Evolutionary conservation across 768 basidiomycete species (phyloP), one percentile per base, ranked within the genome.

Genomic region (Pleurotus eryngii): DNA sequence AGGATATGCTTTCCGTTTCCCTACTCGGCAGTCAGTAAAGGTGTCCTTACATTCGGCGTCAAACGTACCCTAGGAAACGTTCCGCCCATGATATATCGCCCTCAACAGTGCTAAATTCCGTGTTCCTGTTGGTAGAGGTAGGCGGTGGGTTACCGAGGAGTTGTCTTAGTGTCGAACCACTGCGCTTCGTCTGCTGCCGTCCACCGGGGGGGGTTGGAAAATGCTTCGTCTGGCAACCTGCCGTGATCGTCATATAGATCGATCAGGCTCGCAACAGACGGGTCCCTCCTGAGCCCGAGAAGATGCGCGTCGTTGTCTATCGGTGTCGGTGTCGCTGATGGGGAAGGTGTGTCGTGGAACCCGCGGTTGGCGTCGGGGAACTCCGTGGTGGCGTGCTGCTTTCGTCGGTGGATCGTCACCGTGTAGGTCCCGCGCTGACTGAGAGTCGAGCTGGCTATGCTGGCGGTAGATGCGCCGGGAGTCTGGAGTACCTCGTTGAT

Each of bases 61-160:
- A 5, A 0, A 64, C 83, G 57, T 62, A 90, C 90, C 78, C 81
- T 54, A 91, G 74, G 68, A 82, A 85, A 43, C 81, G 79, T 72
- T 92, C 90, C 11, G 90, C 90, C 90, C 90, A 92, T 2, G 89
- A 91, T 55, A 92, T 90, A 62, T 92, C 89, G 5, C 89, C 84
- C 67, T 90, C 87, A 5, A 66, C 60, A 0, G 65, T 70, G 60
- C 75, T 76, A n/a, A 69, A 65, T 30, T 67, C 68, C 18, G 42
- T 55, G 18, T 59, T 45, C 17, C 57, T 61, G 22, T 60, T 55
- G 20, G 64, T 57, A 7, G 71, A 70, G 30, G 60, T 69, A 17
- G 68, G 49, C 57, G 71, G 71, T 0, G 85, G 76, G 53, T 78
- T 78, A 2, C 89, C 88, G 27, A 92, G 75, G 2, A 92, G 72